Conservation (phyloP, 805 yeast genomes). For the Zygosaccharomyces bisporus region DNA sequence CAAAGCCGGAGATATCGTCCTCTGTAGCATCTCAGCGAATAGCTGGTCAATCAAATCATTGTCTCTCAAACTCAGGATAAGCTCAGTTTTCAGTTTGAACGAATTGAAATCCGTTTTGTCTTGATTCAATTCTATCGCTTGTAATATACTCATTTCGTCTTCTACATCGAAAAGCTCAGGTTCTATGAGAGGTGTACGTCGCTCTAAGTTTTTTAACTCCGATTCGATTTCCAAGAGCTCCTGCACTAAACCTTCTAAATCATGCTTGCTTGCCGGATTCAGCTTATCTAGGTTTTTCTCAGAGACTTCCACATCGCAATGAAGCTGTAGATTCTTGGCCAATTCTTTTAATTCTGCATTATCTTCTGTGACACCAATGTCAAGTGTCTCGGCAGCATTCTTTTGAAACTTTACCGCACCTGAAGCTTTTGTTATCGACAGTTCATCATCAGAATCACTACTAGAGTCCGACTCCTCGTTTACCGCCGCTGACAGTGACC, state of each 20-base stretch:
- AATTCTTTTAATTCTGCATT: constrained; percentile 4
- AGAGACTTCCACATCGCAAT: constrained; percentile 4
- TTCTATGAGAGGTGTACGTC: constrained; percentile 8
- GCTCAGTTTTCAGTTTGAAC: constrained; percentile 2
- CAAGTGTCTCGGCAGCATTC: constrained; percentile 5
- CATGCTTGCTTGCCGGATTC: neutral
- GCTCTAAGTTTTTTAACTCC: constrained; percentile 3
- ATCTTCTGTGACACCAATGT: neutral
- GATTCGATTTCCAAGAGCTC: constrained; percentile 3
- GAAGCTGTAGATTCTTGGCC: constrained; percentile 4
- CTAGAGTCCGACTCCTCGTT: constrained; percentile 18
- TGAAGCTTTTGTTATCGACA: neutral
- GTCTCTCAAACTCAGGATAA: constrained; percentile 19
- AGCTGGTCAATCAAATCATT: constrained; percentile 19
- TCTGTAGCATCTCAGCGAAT: constrained; percentile 14
- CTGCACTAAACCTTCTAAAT: constrained; percentile 1
- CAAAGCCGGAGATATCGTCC: constrained; percentile 1
- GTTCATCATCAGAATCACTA: constrained; percentile 22
- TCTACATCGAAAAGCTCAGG: constrained; percentile 6
- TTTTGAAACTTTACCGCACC: constrained; percentile 14
- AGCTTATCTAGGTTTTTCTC: neutral
- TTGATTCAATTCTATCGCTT: constrained; percentile 4
- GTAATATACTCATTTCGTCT: constrained; percentile 7
- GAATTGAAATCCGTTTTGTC: neutral
- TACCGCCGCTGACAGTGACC: constrained; percentile 44